Conservation (phyloP, 2,329 filamentous ascomycete genomes). For the Fusarium compactum region DNA sequence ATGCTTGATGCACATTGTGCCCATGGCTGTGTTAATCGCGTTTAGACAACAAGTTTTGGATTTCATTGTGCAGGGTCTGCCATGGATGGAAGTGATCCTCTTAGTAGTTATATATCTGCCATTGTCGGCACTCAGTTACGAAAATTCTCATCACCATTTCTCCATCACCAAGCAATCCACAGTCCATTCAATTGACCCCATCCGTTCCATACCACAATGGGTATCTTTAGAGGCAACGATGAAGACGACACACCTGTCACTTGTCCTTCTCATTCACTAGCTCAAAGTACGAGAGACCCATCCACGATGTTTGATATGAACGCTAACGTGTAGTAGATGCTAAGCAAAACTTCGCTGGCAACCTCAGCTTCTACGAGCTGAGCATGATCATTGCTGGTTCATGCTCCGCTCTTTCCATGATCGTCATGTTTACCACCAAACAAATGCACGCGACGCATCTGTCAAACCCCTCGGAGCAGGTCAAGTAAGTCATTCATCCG, state of each 20-base stretch:
- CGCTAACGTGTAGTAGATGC: slow-evolving; percentile 23
- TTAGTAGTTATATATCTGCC: background rate
- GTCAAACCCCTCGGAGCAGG: slow-evolving; percentile 37
- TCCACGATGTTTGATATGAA: background rate
- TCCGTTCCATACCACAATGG: background rate
- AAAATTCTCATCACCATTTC: background rate
- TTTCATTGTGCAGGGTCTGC: background rate
- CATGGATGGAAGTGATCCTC: background rate
- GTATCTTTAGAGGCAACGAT: background rate
- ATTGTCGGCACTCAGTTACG: background rate
- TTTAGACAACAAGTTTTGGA: background rate
- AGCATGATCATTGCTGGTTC: slow-evolving; percentile 37
- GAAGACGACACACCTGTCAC: slow-evolving; percentile 1
- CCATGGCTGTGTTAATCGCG: background rate
- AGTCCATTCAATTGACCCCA: background rate
- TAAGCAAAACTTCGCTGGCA: slow-evolving; percentile 15
- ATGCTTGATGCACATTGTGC: background rate
- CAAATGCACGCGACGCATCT: slow-evolving; percentile 40
- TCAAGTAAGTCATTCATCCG: slow-evolving; percentile 28
- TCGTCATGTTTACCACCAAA: slow-evolving; percentile 30
- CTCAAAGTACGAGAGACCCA: slow-evolving; percentile 2
- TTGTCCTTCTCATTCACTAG: slow-evolving; percentile 17
- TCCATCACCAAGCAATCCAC: background rate
- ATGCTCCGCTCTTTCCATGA: slow-evolving; percentile 29
- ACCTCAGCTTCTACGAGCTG: slow-evolving; percentile 28